Percentiles rank a stretch among this genome's conserved stretches.
Conservation (phyloP, 768 basidiomycete genomes). For the Suillus lakei region DNA sequence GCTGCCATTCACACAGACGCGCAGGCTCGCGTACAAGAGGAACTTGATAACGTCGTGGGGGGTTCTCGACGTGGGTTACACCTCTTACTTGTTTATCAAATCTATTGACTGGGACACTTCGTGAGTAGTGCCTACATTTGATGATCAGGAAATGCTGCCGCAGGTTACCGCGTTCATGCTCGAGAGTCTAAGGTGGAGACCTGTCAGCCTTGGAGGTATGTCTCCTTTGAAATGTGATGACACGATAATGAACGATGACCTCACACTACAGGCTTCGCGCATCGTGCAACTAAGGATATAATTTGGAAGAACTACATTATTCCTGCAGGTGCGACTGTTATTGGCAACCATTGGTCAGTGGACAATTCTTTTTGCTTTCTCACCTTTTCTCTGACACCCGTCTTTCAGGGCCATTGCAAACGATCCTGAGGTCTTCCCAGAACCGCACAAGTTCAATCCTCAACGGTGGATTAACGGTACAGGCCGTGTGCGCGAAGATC, state of each 20-base stretch:
- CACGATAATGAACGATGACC: neutral
- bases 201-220: constrained; percentile 34
- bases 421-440: constrained; percentile 58
- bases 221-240: neutral
- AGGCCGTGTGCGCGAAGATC: too few species aligned
- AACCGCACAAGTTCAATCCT: too few species aligned
- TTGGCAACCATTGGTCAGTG: constrained; percentile 43
- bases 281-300: constrained; percentile 65
- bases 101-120: neutral
- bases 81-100: neutral
- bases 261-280: constrained; percentile 54
- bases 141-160: constrained; percentile 37
- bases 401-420: constrained; percentile 46
- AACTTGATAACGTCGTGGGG: constrained; percentile 57
- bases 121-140: constrained; percentile 40
- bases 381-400: neutral
- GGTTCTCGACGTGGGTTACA: constrained; percentile 29
- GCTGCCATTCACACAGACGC: constrained; percentile 55
- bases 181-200: constrained; percentile 43
- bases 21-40: constrained; percentile 53
- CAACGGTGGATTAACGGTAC: too few species aligned
- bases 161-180: too few species aligned
- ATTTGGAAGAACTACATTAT: constrained; percentile 41
- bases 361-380: neutral
- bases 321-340: constrained; percentile 42